Conservation (phyloP, 2,329 filamentous ascomycete species). For the Aspergillus luchuensis region DNA sequence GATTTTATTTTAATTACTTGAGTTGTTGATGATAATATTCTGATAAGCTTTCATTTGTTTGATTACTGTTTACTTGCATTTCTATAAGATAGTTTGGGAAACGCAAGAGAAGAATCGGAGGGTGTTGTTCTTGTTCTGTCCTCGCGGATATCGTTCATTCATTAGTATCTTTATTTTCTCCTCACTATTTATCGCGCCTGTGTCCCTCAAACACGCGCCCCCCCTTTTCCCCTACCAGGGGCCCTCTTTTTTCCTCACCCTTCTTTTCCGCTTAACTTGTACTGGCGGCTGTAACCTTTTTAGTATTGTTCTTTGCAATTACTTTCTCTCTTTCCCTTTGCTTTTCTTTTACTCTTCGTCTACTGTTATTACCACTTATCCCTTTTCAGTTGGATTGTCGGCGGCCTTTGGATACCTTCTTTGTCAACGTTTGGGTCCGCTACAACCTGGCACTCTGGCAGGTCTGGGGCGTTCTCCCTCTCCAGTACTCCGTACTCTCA, state of each 20-base stretch:
- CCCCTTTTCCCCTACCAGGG: slow-evolving; percentile 17
- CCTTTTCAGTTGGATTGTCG: slow-evolving; percentile 21
- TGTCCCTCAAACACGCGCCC: slow-evolving; percentile 7
- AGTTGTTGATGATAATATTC: not conserved
- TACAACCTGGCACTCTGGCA: slow-evolving; percentile 15
- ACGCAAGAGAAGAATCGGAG: not conserved
- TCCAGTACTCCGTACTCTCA: not conserved
- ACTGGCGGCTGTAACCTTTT: slow-evolving; percentile 3
- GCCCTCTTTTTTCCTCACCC: slow-evolving; percentile 2
- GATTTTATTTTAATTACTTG: not conserved
- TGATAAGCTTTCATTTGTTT: not conserved
- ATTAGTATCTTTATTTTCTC: slow-evolving; percentile 15
- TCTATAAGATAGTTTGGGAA: not conserved
- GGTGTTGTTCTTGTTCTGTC: not conserved
- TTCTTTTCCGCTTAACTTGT: slow-evolving; percentile 1
- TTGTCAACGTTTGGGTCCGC: slow-evolving; percentile 22
- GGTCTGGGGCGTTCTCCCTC: slow-evolving; percentile 4
- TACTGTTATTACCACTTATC: slow-evolving; percentile 19
- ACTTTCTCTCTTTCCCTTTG: slow-evolving; percentile 15
- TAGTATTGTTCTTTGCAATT: slow-evolving; percentile 45
- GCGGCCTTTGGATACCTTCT: slow-evolving; percentile 15
- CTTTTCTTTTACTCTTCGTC: slow-evolving; percentile 19
- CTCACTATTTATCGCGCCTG: slow-evolving; percentile 11
- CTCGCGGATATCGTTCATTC: not conserved
- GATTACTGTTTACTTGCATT: not conserved